Percentiles rank a stretch among this genome's conserved stretches.
These are phyloP conservation scores for Calonectria leucothoes DNA, from an alignment of 2,329 filamentous ascomycete species.

Conservation along the genomic window DNA sequence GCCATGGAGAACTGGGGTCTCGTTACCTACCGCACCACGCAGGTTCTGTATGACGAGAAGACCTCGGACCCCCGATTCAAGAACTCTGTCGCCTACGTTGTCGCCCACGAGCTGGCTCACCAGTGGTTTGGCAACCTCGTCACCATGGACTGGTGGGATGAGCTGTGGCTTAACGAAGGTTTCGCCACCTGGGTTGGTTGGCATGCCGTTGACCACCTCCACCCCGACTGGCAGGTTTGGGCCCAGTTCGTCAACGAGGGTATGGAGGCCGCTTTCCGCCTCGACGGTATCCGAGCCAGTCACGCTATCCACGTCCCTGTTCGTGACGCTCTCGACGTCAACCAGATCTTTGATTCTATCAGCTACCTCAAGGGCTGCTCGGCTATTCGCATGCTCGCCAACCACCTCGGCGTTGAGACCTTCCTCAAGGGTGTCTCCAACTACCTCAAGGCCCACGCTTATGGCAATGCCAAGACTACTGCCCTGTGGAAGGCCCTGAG, in stretches of 20 bases:
- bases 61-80: conserved; percentile 91
- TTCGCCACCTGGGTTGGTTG: conserved; percentile 99
- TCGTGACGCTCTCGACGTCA: conserved; percentile 91
- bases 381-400: conserved; percentile 94
- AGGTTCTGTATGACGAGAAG: conserved; percentile 94
- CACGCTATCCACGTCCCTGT: conserved; percentile 98
- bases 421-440: conserved; percentile 92
- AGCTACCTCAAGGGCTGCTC: conserved; percentile 97
- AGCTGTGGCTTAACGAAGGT: conserved; percentile 94
- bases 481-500: conserved; percentile 92
- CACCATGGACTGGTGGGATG: conserved; percentile 97
- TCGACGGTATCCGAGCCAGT: conserved; percentile 90
- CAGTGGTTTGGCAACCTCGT: conserved; percentile 97
- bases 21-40: conserved; percentile 95
- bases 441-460: conserved; percentile 90
- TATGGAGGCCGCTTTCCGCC: conserved; percentile 89
- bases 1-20: conserved; percentile 98
- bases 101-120: conserved; percentile 97
- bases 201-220: conserved; percentile 89
- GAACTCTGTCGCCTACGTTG: conserved; percentile 95
- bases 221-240: conserved; percentile 99
- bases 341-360: conserved; percentile 98
- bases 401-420: conserved; percentile 85
- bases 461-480: conserved; percentile 89
- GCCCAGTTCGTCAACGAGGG: conserved; percentile 96